Percentiles rank a stretch among this genome's conserved stretches.
phyloP scores from a whole-genome alignment of 306 rosid genomes.

The Senna tora region DNA sequence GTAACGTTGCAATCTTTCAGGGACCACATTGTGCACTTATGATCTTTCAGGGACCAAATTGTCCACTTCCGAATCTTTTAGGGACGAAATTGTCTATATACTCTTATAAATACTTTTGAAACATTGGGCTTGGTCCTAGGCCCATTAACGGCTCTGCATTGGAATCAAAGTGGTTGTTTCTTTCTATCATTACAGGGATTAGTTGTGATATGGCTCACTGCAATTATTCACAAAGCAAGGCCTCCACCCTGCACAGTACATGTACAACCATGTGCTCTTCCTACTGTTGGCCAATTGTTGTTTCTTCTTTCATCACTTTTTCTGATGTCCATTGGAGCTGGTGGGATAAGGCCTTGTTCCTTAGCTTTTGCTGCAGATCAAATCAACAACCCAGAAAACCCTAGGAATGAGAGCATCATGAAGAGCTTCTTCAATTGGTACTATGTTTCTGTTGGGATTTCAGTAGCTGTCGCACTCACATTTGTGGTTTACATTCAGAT shows the following conservation, averaged over 20 bases:
- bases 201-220: constrained; percentile 62
- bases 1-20: no score
- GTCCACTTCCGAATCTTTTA: no score
- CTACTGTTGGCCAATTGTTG: constrained; percentile 48
- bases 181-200: constrained; percentile 49
- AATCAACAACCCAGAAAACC: constrained; percentile 53
- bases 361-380: constrained; percentile 82
- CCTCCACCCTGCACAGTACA: constrained; percentile 51
- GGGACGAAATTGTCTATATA: no score
- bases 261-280: constrained; percentile 39
- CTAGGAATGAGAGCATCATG: constrained; percentile 46
- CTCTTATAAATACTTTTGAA: no score
- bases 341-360: constrained; percentile 81
- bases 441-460: constrained; percentile 70
- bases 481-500: constrained; percentile 72
- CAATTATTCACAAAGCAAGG: constrained; percentile 65
- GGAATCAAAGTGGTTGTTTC: background rate
- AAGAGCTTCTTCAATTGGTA: constrained; percentile 86
- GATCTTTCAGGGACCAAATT: no score
- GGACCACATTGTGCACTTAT: no score
- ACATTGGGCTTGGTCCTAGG: no score
- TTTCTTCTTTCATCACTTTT: constrained; percentile 55
- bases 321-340: constrained; percentile 77
- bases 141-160: background rate
- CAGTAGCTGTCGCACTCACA: constrained; percentile 51